Percentiles rank a stretch among this genome's conserved stretches.
phyloP scores from a whole-genome alignment of 495 filamentous ascomycete species.

The Aspergillus heteromorphus region DNA sequence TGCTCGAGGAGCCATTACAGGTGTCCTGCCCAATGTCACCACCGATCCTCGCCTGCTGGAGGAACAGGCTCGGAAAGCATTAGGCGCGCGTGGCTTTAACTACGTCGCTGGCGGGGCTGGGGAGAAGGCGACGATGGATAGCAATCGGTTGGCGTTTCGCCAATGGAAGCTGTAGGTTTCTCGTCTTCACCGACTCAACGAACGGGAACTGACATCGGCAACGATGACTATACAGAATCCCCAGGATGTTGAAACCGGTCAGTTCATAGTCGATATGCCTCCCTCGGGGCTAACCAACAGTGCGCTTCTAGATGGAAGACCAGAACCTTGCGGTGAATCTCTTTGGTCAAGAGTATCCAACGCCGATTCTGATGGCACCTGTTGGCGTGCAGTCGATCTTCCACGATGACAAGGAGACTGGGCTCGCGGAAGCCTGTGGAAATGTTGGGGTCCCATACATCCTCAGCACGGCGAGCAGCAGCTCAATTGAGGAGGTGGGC shows the following conservation, averaged over 20 bases:
- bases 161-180: slow-evolving; percentile 54
- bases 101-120: slow-evolving; percentile 63
- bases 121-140: slow-evolving; percentile 59
- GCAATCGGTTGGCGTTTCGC: slow-evolving; percentile 58
- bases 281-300: not conserved
- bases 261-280: slow-evolving; percentile 3
- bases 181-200: not conserved
- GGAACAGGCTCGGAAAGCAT: slow-evolving; percentile 45
- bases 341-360: slow-evolving; percentile 49
- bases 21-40: slow-evolving; percentile 47
- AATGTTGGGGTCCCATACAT: slow-evolving; percentile 51
- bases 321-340: slow-evolving; percentile 51
- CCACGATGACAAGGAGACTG: slow-evolving; percentile 50
- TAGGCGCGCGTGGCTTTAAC: slow-evolving; percentile 47
- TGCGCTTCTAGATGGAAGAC: slow-evolving; percentile 25
- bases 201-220: not conserved
- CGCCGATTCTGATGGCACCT: slow-evolving; percentile 53
- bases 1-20: slow-evolving; percentile 42
- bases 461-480: slow-evolving; percentile 51
- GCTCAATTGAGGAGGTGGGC: slow-evolving; percentile 52
- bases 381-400: slow-evolving; percentile 56
- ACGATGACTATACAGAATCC: slow-evolving; percentile 23
- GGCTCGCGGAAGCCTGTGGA: slow-evolving; percentile 47
- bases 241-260: slow-evolving; percentile 36
- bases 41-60: slow-evolving; percentile 58